Base-by-base conservation (phyloP, 208 protist species). In the Leishmania tropica region DNA sequence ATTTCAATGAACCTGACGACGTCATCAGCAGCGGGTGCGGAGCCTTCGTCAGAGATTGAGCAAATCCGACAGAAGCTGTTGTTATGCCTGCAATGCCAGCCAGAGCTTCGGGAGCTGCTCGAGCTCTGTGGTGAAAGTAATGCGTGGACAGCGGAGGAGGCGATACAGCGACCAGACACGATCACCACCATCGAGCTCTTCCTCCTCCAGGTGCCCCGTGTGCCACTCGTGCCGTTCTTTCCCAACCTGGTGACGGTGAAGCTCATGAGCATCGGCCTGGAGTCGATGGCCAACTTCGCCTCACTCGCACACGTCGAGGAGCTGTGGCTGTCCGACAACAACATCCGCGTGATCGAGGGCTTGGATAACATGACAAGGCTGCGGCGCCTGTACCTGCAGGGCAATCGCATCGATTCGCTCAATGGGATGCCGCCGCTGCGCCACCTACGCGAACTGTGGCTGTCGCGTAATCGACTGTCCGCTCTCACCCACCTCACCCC, bases 311-410 rank as follows among this genome's bases (percentile, higher is more conserved):
- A 88, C 28, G 86, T 98, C 56, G 92, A 98, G 80, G 94, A 97
- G 81, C 83, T 98, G 75, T 99, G 96, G 92, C 84, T 99, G 45
- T 87, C 88, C 15, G 93, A 98, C 62, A 98, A 98, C 77, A 83
- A 95, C 75, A 92, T 98, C 51, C 80, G 65, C 10, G 72, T 83
- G 19, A 94, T 98, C 35, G 88, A 96, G 76, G 94, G 94, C 0
- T 75, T 98, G 1, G 80, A 92, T 31, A 88, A 92, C 48, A 94
- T 96, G 89, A 85, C 88, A 10, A 70, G 83, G 71, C 89, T 99
- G n/a, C 85, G 87, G 37, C 64, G 82, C 24, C 89, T 99, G 24
- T 98, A 92, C 80, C 81, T 98, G 68, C 89, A 96, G 17, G 90
- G 87, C 17, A 99, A 99, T 82, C 53, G 83, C 64, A 96, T 99